Evolutionary conservation across 345 rosid species (phyloP).

Genomic region (Hibiscus mutabilis): DNA sequence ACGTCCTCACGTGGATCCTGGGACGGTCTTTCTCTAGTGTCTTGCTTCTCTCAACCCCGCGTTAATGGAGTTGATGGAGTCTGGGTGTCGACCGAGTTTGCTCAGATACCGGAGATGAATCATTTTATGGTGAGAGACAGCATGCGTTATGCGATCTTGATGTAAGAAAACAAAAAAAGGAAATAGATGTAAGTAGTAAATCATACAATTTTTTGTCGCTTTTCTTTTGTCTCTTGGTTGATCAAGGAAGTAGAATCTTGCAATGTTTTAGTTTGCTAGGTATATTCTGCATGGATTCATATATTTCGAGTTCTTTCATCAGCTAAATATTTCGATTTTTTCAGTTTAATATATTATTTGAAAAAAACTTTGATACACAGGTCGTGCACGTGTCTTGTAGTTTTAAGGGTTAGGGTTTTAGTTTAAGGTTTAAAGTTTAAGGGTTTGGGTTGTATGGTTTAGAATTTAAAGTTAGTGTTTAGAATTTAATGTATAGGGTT

Average conservation of each 20-base stretch:
- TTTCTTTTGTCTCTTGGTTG: background rate
- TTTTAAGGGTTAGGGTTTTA: too few relatives aligned
- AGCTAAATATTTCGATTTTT: too few relatives aligned
- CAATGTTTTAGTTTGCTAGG: background rate
- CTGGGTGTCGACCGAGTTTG: constrained; percentile 67
- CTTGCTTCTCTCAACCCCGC: constrained; percentile 70
- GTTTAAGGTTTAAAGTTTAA: too few relatives aligned
- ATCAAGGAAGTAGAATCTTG: constrained; percentile 14
- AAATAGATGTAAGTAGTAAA: background rate
- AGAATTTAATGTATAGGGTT: too few relatives aligned
- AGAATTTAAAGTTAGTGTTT: too few relatives aligned
- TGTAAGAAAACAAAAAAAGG: constrained; percentile 33
- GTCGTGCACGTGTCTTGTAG: too few relatives aligned
- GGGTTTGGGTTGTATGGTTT: too few relatives aligned
- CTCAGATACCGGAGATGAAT: constrained; percentile 62
- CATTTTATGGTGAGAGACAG: constrained; percentile 85
- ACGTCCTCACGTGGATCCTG: constrained; percentile 3
- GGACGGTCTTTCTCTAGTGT: constrained; percentile 40
- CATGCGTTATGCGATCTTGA: constrained; percentile 86
- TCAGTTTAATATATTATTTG: too few relatives aligned
- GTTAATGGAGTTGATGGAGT: constrained; percentile 55
- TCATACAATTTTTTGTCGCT: background rate
- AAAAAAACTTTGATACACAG: too few relatives aligned
- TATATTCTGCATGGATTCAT: too few relatives aligned
- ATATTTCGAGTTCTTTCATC: too few relatives aligned